These are phyloP conservation scores for Cyberlindnera samutprakarnensis DNA, from an alignment of 805 yeast species.

Conservation along the genomic window DNA sequence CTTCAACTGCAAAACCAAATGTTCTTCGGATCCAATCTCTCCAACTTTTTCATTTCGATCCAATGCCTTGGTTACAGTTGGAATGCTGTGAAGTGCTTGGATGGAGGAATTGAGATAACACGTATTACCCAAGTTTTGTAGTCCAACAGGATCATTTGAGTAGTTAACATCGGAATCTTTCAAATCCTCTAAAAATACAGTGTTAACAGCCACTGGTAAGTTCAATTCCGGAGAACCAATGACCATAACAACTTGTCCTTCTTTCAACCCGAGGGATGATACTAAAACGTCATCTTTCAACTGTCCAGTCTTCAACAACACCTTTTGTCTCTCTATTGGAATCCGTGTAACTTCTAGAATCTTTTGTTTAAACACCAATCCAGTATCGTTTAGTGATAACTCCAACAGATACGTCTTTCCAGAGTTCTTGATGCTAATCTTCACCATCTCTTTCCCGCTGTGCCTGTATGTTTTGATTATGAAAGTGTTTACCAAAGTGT, in stretches of 20 bases:
- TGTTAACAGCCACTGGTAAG: slow-evolving; percentile 40
- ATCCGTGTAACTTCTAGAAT: slow-evolving; percentile 70
- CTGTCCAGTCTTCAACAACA: slow-evolving; percentile 85
- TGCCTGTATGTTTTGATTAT: no score
- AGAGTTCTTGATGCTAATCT: slow-evolving; percentile 49
- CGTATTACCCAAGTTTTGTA: slow-evolving; percentile 92
- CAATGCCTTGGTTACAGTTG: slow-evolving; percentile 61
- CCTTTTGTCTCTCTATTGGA: slow-evolving; percentile 86
- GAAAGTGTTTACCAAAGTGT: no score
- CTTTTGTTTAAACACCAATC: slow-evolving; percentile 55
- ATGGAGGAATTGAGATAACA: slow-evolving; percentile 88
- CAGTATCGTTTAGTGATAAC: slow-evolving; percentile 25
- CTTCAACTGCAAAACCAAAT: slow-evolving; percentile 41
- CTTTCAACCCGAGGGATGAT: slow-evolving; percentile 46
- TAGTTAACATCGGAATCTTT: slow-evolving; percentile 32
- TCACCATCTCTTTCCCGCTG: background rate
- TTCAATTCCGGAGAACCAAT: slow-evolving; percentile 82
- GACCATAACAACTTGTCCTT: slow-evolving; percentile 71
- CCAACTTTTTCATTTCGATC: slow-evolving; percentile 36
- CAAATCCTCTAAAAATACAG: slow-evolving; percentile 64
- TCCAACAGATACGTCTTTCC: slow-evolving; percentile 56
- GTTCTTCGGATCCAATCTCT: slow-evolving; percentile 28
- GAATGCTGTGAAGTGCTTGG: slow-evolving; percentile 78
- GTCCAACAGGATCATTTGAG: slow-evolving; percentile 65
- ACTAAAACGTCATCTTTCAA: slow-evolving; percentile 49